phyloP scores from a whole-genome alignment of 2,329 filamentous ascomycete genomes.

The Pezicula rhizophila region DNA sequence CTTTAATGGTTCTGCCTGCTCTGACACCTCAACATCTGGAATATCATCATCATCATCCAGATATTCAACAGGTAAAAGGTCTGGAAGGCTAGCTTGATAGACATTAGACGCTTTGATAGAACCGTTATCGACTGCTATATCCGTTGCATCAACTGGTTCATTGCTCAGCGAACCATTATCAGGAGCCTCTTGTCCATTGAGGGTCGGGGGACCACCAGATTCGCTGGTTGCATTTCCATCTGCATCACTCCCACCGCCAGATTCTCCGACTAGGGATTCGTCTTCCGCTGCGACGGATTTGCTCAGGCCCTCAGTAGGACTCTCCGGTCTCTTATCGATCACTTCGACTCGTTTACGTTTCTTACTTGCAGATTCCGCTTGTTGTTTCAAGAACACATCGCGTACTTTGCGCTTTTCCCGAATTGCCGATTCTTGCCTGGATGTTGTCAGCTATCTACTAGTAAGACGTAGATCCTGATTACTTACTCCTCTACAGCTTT shows the following conservation, averaged over 20 bases:
- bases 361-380: slow-evolving; percentile 17
- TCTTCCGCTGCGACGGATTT: not conserved
- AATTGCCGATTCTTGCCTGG: slow-evolving; percentile 18
- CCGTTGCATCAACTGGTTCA: not conserved
- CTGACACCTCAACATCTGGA: slow-evolving; percentile 2
- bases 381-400: slow-evolving; percentile 18
- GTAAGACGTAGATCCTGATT: not conserved
- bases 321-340: not conserved
- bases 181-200: too few species aligned
- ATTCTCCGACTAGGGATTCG: not conserved
- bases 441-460: slow-evolving; percentile 3
- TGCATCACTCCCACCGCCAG: too few species aligned
- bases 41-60: slow-evolving; percentile 19
- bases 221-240: too few species aligned
- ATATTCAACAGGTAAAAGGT: slow-evolving; percentile 23
- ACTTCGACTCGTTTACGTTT: slow-evolving; percentile 17
- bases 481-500: slow-evolving; percentile 23
- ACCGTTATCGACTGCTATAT: slow-evolving; percentile 1
- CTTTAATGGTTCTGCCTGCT: not conserved
- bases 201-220: too few species aligned
- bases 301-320: not conserved
- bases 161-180: too few species aligned
- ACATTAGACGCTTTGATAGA: not conserved
- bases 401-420: slow-evolving; percentile 25
- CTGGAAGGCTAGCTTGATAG: slow-evolving; percentile 14